Percentiles rank a stretch among this genome's conserved stretches.
Conservation (phyloP, 1,284 basidiomycete genomes). For the Puccinia coronata region DNA sequence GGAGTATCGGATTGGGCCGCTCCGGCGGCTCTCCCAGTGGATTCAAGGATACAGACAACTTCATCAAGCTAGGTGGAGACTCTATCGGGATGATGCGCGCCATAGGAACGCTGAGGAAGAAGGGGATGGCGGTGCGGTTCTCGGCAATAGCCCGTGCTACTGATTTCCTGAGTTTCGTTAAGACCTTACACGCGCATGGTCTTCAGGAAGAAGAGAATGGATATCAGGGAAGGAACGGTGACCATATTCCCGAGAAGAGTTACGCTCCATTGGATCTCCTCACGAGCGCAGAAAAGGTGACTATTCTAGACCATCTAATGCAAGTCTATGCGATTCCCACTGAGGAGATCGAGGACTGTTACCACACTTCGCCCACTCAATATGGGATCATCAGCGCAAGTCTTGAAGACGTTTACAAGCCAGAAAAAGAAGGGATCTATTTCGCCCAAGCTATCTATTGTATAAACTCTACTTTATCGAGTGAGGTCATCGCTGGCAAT, state of each 20-base stretch:
- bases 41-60: conserved; percentile 52
- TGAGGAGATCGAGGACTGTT: conserved; percentile 51
- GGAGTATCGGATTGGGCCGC: conserved; percentile 51
- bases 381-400: conserved; percentile 53
- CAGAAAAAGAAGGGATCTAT: conserved; percentile 48
- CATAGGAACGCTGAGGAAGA: conserved; percentile 46
- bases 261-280: conserved; percentile 44
- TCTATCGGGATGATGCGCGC: conserved; percentile 54
- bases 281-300: background rate
- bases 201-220: background rate
- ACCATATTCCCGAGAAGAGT: conserved; percentile 11
- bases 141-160: conserved; percentile 50
- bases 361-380: conserved; percentile 53
- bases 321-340: conserved; percentile 22
- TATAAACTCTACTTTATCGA: conserved; percentile 15
- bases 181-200: conserved; percentile 21
- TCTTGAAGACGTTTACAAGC: conserved; percentile 50
- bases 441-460: conserved; percentile 54
- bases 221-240: background rate
- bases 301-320: conserved; percentile 11
- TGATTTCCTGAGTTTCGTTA: conserved; percentile 51
- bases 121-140: conserved; percentile 50
- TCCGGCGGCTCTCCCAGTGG: background rate
- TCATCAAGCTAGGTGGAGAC: conserved; percentile 54
- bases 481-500: background rate